Evolutionary conservation across 768 basidiomycete genomes (phyloP), one percentile per base, ranked within the genome.

Genomic region (Boletales sp.): DNA sequence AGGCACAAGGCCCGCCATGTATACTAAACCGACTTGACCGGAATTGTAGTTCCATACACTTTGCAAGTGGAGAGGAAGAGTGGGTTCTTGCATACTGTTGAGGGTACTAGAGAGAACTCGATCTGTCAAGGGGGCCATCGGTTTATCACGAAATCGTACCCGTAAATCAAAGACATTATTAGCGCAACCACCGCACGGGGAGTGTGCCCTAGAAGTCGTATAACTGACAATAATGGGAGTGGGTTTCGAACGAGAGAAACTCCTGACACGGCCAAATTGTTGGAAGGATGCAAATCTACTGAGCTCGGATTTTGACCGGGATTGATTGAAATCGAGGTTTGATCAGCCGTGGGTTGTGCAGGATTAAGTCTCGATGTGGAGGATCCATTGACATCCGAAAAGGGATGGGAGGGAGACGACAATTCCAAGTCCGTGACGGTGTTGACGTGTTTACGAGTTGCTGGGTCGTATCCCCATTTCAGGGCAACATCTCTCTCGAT

Each of bases 1-100:
- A 1, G 86, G 87, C 8, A 85, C 66, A 21, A 84, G 78, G 9
- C 77, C 75, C 8, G 81, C 85, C 49, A 89, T 68, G 61, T 83
- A 84, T 14, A 86, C 75, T n/a, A 88, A 57, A 8, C 87, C 87
- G 10, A 86, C 81, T 61, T 52, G 68, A 64, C n/a, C 62, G 0
- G 82, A 72, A 47, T 72, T 54, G 36, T 79, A 72, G 5, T 64
- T 63, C 77, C 81, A 85, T 8, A 74, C 53, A 11, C 59, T 59
- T 53, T 80, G 75, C 33, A 84, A 60, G 51, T 79, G 80, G 25
- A 84, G 62, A 1, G 83, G 81, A 34, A 85, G 66, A 7, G 81
- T 70, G 14, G 84, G 80, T 45, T 84, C 84, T 56, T 75, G 74
- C 44, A 72, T 72, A 33, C 71, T 78, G 44, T 71, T 75, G 1